These are phyloP conservation scores for Cystoderma amianthinum DNA, from an alignment of 768 basidiomycete species.

Conservation along the genomic window DNA sequence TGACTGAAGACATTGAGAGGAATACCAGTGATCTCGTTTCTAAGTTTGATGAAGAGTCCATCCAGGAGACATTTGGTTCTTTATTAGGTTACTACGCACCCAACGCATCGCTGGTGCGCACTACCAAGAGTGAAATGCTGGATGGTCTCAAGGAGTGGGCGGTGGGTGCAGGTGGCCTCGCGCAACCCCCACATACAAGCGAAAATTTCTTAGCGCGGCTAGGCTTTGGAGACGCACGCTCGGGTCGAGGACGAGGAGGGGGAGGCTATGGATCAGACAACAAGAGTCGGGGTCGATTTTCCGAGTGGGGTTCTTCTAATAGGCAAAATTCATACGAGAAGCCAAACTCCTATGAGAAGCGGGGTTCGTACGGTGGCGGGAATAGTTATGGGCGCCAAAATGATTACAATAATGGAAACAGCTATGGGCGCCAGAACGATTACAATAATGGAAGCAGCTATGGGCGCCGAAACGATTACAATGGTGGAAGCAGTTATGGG, in stretches of 20 bases:
- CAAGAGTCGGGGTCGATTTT: not conserved
- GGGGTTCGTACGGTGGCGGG: not conserved
- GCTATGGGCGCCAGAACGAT: not conserved
- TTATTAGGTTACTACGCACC: conserved; percentile 68
- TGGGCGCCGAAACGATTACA: not conserved
- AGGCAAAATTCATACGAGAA: not conserved
- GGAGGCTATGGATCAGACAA: not conserved
- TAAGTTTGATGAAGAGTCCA: conserved; percentile 37
- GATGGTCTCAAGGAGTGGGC: conserved; percentile 61
- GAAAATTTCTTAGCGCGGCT: conserved; percentile 35
- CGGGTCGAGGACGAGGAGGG: not conserved
- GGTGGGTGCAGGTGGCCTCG: conserved; percentile 44
- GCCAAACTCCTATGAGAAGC: too few species aligned
- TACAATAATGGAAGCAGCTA: not conserved
- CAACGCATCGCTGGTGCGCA: conserved; percentile 40
- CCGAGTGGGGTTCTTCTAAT: conserved; percentile 1
- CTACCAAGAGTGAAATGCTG: conserved; percentile 34
- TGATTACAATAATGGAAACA: not conserved
- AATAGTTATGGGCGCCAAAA: not conserved
- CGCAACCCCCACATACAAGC: conserved; percentile 44
- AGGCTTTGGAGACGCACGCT: conserved; percentile 21
- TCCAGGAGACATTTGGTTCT: conserved; percentile 58
- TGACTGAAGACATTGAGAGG: conserved; percentile 19
- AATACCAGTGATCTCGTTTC: conserved; percentile 20
- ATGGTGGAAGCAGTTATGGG: not conserved